Evolutionary conservation across 1,284 basidiomycete species (phyloP), one percentile per base, ranked within the genome.

Genomic region (Cutaneotrichosporon sp.): DNA sequence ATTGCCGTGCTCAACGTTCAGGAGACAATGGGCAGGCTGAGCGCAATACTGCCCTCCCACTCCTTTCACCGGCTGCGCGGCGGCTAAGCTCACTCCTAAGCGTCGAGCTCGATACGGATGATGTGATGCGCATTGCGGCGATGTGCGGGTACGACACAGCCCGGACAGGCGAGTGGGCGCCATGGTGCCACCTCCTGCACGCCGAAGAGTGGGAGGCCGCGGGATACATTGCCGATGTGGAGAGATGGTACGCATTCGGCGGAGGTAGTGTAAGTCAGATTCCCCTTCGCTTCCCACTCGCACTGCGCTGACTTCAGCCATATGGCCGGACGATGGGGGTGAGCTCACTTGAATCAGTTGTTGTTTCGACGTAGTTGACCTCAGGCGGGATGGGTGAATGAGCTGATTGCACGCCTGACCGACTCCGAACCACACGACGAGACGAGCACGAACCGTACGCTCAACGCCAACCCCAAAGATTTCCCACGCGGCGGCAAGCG

Each of bases 381-480:
- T 11, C 31, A 49, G 47, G 85, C 89, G 6, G 88, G 88, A 4
- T 91, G 85, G 66, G 76, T 88, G 62, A 90, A 90, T 68, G 89
- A 91, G 70, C 81, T 92, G 32, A 74, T 91, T 17, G 86, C 88
- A 1, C 81, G 89, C n/a, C 78, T 91, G 26, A 86, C 83, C 0
- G 77, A 78, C 12, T 68, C 72, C 14, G 78, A 81, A 0, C 83
- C 87, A 6, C 67, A 66, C 25, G 88, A 90, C 71, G 65, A 77
- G 49, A 90, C 88, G 0, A 85, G 86, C 62, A 87, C 85, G 5
- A 91, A 91, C 71, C 71, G 73, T n/a, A 92, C 89, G 1, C 79
- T 92, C 27, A 84, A 87, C 64, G 61, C 73, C 2, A 78, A 81
- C 11, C 81, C 83, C 0, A 61, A 61, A 3, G 88, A 86, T 0